These are phyloP conservation scores for Fusarium sp. DNA, from an alignment of 2,329 filamentous ascomycete species.

Conservation along the genomic window DNA sequence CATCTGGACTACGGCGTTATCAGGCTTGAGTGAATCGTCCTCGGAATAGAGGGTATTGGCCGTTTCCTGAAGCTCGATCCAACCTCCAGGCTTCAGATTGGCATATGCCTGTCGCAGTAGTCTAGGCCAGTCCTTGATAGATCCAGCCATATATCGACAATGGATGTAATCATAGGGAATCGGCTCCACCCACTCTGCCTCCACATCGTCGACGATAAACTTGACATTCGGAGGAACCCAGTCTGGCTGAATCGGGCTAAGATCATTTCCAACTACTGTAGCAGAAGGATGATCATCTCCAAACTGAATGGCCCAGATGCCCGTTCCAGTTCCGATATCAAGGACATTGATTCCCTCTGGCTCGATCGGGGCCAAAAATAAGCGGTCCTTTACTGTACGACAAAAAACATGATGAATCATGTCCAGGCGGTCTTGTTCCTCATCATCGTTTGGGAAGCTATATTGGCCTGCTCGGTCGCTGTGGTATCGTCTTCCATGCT, in stretches of 20 bases:
- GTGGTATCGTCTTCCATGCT: slow-evolving; percentile 57
- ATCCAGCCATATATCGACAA: slow-evolving; percentile 49
- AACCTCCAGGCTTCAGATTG: slow-evolving; percentile 59
- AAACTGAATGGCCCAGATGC: slow-evolving; percentile 60
- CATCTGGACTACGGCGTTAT: slow-evolving; percentile 50
- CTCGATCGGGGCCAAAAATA: slow-evolving; percentile 52
- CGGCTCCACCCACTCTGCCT: slow-evolving; percentile 61
- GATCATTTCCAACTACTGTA: slow-evolving; percentile 53
- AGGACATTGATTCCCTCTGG: slow-evolving; percentile 54
- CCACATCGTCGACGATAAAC: slow-evolving; percentile 69
- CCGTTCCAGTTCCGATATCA: slow-evolving; percentile 59
- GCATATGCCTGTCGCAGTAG: slow-evolving; percentile 41
- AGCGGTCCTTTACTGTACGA: slow-evolving; percentile 48
- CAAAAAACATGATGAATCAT: slow-evolving; percentile 52
- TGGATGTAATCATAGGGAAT: slow-evolving; percentile 50
- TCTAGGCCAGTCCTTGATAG: slow-evolving; percentile 48
- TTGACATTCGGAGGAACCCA: slow-evolving; percentile 67
- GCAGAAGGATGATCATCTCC: slow-evolving; percentile 52
- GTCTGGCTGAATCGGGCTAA: slow-evolving; percentile 57
- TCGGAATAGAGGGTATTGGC: slow-evolving; percentile 52
- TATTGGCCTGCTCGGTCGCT: slow-evolving; percentile 52
- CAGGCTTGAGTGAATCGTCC: slow-evolving; percentile 51
- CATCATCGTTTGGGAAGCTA: slow-evolving; percentile 53
- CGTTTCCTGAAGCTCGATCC: slow-evolving; percentile 59
- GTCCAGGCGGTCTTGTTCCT: slow-evolving; percentile 53